Base-by-base conservation (phyloP, 2,329 filamentous ascomycete species). In the Aspergillus novofumigatus region DNA sequence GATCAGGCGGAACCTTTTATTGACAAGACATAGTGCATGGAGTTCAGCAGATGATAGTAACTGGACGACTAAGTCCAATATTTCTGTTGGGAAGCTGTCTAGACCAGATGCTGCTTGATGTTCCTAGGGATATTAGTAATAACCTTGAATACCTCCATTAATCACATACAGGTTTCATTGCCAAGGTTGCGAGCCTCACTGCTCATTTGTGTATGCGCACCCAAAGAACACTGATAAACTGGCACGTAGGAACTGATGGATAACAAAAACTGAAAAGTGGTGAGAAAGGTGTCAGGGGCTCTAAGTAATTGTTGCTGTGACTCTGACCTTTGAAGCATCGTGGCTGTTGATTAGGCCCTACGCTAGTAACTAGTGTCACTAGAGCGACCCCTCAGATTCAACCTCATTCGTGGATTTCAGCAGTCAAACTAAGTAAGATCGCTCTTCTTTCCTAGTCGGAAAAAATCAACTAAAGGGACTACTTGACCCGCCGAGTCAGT, bases 51-150 rank as follows among this genome's bases (percentile, higher is more conserved):
- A 32, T 7, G 58, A 61, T 21, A 67, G 59, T n/a, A 52, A 26
- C 20, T 53, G 29, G 48, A 66, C 57, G 20, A 67, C 52, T 47
- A 63, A 23, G 49, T 48, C 14, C 38, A 62, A 51, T n/a, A 65
- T 58, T 1, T 65, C 61, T 23, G 25, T 32, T 20, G 62, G 61
- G 35, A 38, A 60, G 58, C 42, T 48, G 44, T 52, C 28, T 26
- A 49, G 49, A 7, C 52, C 28, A 3, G n/a, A 44, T 21, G n/a
- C 8, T 44, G 41, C n/a, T 44, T 44, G 41, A 44, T 21, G 20
- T 54, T 54, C 45, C 47, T 50, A 42, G 29, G 9, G n/a, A 49
- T 23, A 54, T 54, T 45, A 54, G 53, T 28, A 42, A 51, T 44
- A 38, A 32, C n/a, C 21, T 51, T 23, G 32, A 50, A 20, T 20